Evolutionary conservation across 768 basidiomycete genomes (phyloP).

Genomic region (Auriscalpium vulgare): DNA sequence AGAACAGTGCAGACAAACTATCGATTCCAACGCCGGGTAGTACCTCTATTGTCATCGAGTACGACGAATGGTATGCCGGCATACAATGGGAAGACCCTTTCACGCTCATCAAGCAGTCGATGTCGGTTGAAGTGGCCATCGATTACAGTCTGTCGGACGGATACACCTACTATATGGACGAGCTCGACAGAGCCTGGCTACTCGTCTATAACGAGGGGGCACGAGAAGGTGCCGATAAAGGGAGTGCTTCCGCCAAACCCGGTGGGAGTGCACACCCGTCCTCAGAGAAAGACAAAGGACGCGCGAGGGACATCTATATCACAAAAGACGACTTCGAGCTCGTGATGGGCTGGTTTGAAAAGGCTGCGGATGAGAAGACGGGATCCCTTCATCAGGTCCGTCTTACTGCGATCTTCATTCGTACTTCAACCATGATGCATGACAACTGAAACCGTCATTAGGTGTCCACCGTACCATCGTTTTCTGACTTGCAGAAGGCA

Average conservation of each 20-base stretch:
- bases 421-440: not conserved
- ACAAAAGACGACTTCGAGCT: slow-evolving; percentile 91
- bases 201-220: slow-evolving; percentile 85
- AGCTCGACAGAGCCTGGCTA: slow-evolving; percentile 92
- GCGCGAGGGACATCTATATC: slow-evolving; percentile 53
- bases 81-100: slow-evolving; percentile 69
- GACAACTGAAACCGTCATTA: slow-evolving; percentile 49
- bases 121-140: slow-evolving; percentile 75
- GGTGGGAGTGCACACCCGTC: slow-evolving; percentile 53
- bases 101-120: slow-evolving; percentile 73
- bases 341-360: slow-evolving; percentile 92
- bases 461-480: slow-evolving; percentile 62
- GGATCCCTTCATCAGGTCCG: slow-evolving; percentile 86
- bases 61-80: slow-evolving; percentile 65
- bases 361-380: slow-evolving; percentile 79
- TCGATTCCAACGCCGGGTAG: slow-evolving; percentile 94
- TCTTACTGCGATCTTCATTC: slow-evolving; percentile 12
- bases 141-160: slow-evolving; percentile 57
- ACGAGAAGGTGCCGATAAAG: slow-evolving; percentile 74
- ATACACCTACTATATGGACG: slow-evolving; percentile 91
- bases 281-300: slow-evolving; percentile 78
- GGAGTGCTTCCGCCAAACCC: slow-evolving; percentile 52
- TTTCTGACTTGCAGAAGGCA: slow-evolving; percentile 62
- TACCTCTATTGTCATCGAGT: slow-evolving; percentile 70
- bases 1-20: slow-evolving; percentile 40